Conservation (phyloP, 192 early-diverging fungal genomes). For the Coemansia sp. region DNA sequence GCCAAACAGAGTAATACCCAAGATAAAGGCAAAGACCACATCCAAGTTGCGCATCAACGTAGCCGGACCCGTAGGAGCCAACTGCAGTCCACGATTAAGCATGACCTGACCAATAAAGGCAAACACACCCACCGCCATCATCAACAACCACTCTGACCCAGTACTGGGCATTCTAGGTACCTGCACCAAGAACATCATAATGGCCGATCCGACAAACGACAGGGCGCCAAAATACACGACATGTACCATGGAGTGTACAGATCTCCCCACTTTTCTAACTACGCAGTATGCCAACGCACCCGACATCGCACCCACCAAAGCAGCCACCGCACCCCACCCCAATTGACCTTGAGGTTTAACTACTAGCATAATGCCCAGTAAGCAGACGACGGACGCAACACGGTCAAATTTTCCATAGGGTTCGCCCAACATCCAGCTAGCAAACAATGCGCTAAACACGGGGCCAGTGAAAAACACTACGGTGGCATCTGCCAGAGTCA, state of each 20-base stretch:
- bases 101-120: slow-evolving; percentile 75
- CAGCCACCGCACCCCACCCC: slow-evolving; percentile 46
- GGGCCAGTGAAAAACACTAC: slow-evolving; percentile 78
- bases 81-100: slow-evolving; percentile 73
- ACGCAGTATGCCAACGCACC: slow-evolving; percentile 67
- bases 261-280: slow-evolving; percentile 71
- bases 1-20: slow-evolving; percentile 68
- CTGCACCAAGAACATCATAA: slow-evolving; percentile 44
- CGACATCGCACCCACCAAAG: slow-evolving; percentile 63
- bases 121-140: slow-evolving; percentile 57
- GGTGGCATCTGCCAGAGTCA: slow-evolving; percentile 75
- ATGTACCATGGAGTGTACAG: slow-evolving; percentile 75
- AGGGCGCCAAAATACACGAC: slow-evolving; percentile 75
- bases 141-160: slow-evolving; percentile 50
- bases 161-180: slow-evolving; percentile 36
- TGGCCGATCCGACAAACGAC: slow-evolving; percentile 57
- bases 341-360: slow-evolving; percentile 53
- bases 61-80: slow-evolving; percentile 70
- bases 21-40: slow-evolving; percentile 76
- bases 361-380: slow-evolving; percentile 66
- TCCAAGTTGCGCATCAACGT: slow-evolving; percentile 82
- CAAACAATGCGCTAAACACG: slow-evolving; percentile 74
- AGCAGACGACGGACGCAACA: slow-evolving; percentile 55
- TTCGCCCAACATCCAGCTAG: slow-evolving; percentile 62
- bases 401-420: slow-evolving; percentile 63